These are phyloP conservation scores for Tricholoma matsutake DNA, from an alignment of 768 basidiomycete species.

Conservation along the genomic window DNA sequence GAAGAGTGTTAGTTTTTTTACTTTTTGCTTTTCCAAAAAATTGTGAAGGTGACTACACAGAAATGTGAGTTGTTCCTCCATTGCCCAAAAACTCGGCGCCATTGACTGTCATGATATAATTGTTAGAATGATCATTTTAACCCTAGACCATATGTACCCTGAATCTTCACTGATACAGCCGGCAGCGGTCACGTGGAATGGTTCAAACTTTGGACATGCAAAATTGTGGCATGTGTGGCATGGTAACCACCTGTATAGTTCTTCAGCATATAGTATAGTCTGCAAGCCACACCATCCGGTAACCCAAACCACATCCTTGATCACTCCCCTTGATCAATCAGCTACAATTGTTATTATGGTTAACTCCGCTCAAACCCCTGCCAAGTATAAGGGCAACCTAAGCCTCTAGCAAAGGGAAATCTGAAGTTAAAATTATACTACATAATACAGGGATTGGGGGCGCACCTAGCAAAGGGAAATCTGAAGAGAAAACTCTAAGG, in stretches of 20 bases:
- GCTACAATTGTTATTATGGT: not conserved
- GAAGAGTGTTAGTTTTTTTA: not conserved
- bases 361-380: not conserved
- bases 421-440: no score
- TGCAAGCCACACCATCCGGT: not conserved
- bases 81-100: not conserved
- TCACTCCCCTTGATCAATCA: not conserved
- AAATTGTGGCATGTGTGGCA: not conserved
- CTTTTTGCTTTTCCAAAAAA: not conserved
- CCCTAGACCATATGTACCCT: not conserved
- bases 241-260: slow-evolving; percentile 1
- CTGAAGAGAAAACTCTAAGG: no score
- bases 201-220: no score
- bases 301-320: not conserved
- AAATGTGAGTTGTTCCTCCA: not conserved
- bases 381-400: no score
- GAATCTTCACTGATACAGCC: not conserved
- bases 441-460: no score
- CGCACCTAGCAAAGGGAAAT: no score
- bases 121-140: not conserved
- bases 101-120: not conserved
- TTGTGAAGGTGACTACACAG: not conserved
- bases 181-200: not conserved
- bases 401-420: no score
- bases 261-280: not conserved